phyloP scores from a whole-genome alignment of 2,329 filamentous ascomycete species.

The Monosporascus cannonballus region DNA sequence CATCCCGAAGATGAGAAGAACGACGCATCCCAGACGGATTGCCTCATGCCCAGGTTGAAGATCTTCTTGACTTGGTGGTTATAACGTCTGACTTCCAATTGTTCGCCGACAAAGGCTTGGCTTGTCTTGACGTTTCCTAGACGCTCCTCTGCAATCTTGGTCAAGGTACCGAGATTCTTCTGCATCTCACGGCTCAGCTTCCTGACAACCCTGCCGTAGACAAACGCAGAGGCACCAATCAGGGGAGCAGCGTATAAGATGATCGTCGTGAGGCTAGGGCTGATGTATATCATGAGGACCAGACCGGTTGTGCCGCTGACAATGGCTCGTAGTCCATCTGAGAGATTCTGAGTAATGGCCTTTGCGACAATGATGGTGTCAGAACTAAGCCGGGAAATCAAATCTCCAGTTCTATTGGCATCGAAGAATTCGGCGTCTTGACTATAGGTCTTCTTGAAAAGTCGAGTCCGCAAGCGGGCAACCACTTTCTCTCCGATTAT shows the following conservation, averaged over 20 bases:
- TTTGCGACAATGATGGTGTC: constrained; percentile 98
- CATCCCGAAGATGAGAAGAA: constrained; percentile 87
- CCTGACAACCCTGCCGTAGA: constrained; percentile 85
- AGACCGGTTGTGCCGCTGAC: constrained; percentile 90
- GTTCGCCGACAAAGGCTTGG: constrained; percentile 91
- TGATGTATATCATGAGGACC: constrained; percentile 92
- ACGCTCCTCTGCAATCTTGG: constrained; percentile 97
- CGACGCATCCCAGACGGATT: constrained; percentile 81
- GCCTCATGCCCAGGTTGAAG: constrained; percentile 78
- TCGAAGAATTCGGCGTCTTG: constrained; percentile 99
- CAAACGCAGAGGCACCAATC: constrained; percentile 81
- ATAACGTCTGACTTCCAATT: constrained; percentile 84
- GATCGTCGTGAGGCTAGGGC: constrained; percentile 81
- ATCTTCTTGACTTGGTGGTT: constrained; percentile 89
- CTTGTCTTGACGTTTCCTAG: constrained; percentile 94
- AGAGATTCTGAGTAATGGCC: constrained; percentile 95
- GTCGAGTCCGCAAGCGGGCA: constrained; percentile 76
- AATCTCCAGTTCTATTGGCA: constrained; percentile 89
- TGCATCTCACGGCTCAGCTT: constrained; percentile 90
- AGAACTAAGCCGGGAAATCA: constrained; percentile 91
- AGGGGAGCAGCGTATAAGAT: constrained; percentile 84
- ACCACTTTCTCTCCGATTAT: constrained; percentile 96
- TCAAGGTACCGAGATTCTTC: constrained; percentile 84
- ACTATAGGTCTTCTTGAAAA: constrained; percentile 89
- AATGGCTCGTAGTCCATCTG: constrained; percentile 84